Evolutionary conservation across 2,329 filamentous ascomycete species (phyloP).

Genomic region (Dactylellina leptospora): DNA sequence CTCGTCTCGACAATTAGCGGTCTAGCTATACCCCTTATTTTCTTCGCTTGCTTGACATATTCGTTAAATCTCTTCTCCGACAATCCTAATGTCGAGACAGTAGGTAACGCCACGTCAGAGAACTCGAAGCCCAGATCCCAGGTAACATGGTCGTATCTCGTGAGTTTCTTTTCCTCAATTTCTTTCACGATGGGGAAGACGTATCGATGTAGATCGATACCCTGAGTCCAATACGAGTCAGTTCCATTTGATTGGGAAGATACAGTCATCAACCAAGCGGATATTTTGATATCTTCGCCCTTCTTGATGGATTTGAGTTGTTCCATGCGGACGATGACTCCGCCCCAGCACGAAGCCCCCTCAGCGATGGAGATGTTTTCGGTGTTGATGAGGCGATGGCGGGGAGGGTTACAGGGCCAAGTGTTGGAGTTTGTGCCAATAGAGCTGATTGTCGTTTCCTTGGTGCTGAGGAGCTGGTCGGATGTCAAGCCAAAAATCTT

Average conservation of each 20-base stretch:
- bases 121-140: conserved; percentile 57
- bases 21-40: conserved; percentile 56
- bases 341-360: conserved; percentile 56
- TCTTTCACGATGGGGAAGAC: conserved; percentile 56
- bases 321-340: conserved; percentile 56
- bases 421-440: conserved; percentile 58
- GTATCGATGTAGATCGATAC: conserved; percentile 57
- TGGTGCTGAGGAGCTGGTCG: conserved; percentile 56
- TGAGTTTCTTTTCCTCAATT: conserved; percentile 53
- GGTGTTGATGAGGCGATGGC: conserved; percentile 57
- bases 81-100: conserved; percentile 57
- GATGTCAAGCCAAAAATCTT: conserved; percentile 56
- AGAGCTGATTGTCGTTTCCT: conserved; percentile 57
- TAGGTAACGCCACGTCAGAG: conserved; percentile 57
- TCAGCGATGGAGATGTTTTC: conserved; percentile 57
- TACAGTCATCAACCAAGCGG: conserved; percentile 57
- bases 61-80: conserved; percentile 56
- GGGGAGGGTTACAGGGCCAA: conserved; percentile 57
- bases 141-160: conserved; percentile 45
- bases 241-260: conserved; percentile 57
- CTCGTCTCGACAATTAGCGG: conserved; percentile 57
- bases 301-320: conserved; percentile 53
- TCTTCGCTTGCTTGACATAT: conserved; percentile 57
- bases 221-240: conserved; percentile 58
- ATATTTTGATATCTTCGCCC: conserved; percentile 55